Evolutionary conservation across 2,329 filamentous ascomycete species (phyloP).

Genomic region (Helotiales sp.): DNA sequence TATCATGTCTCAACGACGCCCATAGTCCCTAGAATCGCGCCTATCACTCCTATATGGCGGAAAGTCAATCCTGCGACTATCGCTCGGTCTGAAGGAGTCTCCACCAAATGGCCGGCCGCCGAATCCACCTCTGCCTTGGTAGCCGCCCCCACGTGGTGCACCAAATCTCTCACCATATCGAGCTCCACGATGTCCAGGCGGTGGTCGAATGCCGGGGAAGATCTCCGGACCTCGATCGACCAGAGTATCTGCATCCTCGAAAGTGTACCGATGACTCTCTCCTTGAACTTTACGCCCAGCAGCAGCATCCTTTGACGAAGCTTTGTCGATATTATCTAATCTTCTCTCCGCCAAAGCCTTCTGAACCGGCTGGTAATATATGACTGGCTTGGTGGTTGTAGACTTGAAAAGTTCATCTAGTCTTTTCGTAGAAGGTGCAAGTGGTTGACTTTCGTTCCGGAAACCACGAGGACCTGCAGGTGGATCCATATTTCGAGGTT

Average conservation of each 20-base stretch:
- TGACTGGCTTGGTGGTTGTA: conserved; percentile 60
- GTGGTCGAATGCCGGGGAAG: conserved; percentile 62
- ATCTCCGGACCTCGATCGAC: conserved; percentile 74
- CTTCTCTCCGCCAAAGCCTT: conserved; percentile 64
- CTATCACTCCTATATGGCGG: conserved; percentile 15
- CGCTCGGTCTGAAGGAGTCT: conserved; percentile 6
- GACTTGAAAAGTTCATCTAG: conserved; percentile 60
- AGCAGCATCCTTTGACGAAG: conserved; percentile 39
- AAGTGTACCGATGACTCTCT: conserved; percentile 64
- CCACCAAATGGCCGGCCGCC: too few species aligned
- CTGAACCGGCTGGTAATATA: conserved; percentile 65
- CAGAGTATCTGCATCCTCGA: conserved; percentile 64
- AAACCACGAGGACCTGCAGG: conserved; percentile 33
- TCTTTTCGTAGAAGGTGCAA: conserved; percentile 7
- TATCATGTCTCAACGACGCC: conserved; percentile 15
- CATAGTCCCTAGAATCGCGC: conserved; percentile 21
- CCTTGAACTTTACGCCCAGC: conserved; percentile 39
- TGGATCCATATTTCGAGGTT: conserved; percentile 29
- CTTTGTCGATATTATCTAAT: conserved; percentile 55
- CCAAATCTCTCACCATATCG: conserved; percentile 26
- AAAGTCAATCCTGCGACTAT: conserved; percentile 3
- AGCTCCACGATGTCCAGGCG: conserved; percentile 41
- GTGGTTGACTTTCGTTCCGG: conserved; percentile 2
- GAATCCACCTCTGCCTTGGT: conserved; percentile 17
- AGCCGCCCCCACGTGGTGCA: conserved; percentile 32